These are phyloP conservation scores for Stramenopiles sp. DNA, from an alignment of 352 stramenopile genomes.

Conservation along the genomic window DNA sequence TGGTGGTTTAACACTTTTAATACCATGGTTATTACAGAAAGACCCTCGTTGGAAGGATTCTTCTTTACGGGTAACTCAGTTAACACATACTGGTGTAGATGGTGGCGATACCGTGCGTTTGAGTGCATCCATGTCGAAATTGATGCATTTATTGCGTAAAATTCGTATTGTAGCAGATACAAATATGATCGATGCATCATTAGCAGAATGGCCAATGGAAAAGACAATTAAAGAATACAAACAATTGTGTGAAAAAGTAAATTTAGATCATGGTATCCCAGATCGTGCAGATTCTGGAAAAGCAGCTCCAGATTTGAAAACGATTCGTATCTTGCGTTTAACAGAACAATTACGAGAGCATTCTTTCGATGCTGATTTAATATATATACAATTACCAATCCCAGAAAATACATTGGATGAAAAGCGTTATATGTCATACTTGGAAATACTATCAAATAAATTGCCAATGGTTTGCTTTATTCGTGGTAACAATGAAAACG, in stretches of 20 bases:
- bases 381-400: neutral
- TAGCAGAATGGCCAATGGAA: neutral
- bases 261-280: neutral
- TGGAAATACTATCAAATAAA: neutral
- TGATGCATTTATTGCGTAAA: neutral
- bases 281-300: neutral
- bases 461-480: neutral
- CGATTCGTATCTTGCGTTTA: neutral
- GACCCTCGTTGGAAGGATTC: neutral
- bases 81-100: neutral
- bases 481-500: neutral
- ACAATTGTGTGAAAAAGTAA: neutral
- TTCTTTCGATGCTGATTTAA: neutral
- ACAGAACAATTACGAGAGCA: neutral
- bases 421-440: neutral
- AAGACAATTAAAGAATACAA: neutral
- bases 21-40: neutral
- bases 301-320: neutral
- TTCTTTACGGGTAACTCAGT: neutral
- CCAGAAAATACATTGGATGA: neutral
- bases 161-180: neutral
- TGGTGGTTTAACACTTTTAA: neutral
- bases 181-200: neutral
- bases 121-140: neutral
- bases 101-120: neutral